Evolutionary conservation across 768 basidiomycete genomes (phyloP).

Genomic region (Calocera cornea): DNA sequence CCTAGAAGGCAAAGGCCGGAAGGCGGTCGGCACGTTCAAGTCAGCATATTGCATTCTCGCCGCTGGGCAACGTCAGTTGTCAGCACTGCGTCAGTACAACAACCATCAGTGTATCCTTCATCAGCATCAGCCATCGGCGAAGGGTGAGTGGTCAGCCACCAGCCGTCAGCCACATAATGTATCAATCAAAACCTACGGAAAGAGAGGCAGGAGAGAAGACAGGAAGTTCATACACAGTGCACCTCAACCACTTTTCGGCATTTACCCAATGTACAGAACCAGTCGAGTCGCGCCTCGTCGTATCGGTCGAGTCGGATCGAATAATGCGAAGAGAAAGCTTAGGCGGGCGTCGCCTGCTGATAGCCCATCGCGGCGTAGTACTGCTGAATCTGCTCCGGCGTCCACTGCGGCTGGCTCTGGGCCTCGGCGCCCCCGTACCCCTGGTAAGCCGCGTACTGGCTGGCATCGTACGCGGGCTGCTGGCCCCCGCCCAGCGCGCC

Average conservation of each 20-base stretch:
- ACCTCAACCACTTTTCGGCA: constrained; percentile 2
- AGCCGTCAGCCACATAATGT: not conserved
- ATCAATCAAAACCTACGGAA: not conserved
- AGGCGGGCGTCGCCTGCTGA: not conserved
- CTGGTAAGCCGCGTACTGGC: not conserved
- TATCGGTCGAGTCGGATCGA: too few relatives aligned
- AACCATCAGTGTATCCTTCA: not conserved
- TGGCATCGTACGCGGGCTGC: not conserved
- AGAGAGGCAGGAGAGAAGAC: not conserved
- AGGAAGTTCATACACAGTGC: not conserved
- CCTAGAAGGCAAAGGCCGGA: not conserved
- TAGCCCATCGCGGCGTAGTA: constrained; percentile 1
- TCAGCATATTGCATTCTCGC: constrained; percentile 5
- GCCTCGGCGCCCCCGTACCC: not conserved
- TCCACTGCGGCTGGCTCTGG: not conserved
- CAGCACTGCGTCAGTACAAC: not conserved
- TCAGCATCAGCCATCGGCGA: too few relatives aligned
- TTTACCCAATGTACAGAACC: not conserved
- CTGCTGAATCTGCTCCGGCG: not conserved
- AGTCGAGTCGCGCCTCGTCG: not conserved
- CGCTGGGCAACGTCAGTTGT: constrained; percentile 4
- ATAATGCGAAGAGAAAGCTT: not conserved
- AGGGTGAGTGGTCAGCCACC: too few relatives aligned
- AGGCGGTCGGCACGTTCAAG: too few relatives aligned
- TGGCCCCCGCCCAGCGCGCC: not conserved